Evolutionary conservation across 2,329 filamentous ascomycete genomes (phyloP), one percentile per base, ranked within the genome.

Genomic region (Penicillium digitatum): DNA sequence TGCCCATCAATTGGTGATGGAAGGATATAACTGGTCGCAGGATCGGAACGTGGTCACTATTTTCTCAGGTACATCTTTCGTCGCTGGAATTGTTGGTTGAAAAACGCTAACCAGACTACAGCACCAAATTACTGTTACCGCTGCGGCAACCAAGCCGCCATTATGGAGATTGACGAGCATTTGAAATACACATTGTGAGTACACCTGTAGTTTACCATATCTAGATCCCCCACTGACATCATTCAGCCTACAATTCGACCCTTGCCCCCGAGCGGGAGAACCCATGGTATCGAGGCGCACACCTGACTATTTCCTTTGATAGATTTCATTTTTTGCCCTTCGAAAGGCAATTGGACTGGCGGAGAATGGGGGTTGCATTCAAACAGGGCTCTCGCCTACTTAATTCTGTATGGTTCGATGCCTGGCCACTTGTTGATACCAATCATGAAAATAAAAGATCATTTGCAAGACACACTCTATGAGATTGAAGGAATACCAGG

Each of bases 91-190:
- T 27, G 7, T 18, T 14, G 22, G 24, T 31, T 12, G 11, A 32
- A 10, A 47, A 45, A 45, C 27, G 39, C 22, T 62, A 20, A 46
- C 44, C 29, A n/a, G 35, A 32, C 11, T 27, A 12, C 48, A 62
- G 89, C 89, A 51, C 89, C 89, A 61, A 93, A 93, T 76, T 99
- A 99, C 82, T 99, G 93, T 81, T 97, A 99, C 82, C 86, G 94
- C 74, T 99, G 94, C 72, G 94, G 94, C 72, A 99, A 99, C 78
- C 94, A 97, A 78, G 94, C 94, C 54, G 94, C 94, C n/a, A 97
- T 99, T 75, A 99, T 99, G 94, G 94, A 97, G 78, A 99, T 99
- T 75, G 94, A 97, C 65, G 94, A 99, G 79, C 92, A 97, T 75
- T 80, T 99, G 72, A 97, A 99, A 81, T 99, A 97, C 78, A 97